Evolutionary conservation across 2,329 filamentous ascomycete species (phyloP).

Genomic region (Fusarium setosum): DNA sequence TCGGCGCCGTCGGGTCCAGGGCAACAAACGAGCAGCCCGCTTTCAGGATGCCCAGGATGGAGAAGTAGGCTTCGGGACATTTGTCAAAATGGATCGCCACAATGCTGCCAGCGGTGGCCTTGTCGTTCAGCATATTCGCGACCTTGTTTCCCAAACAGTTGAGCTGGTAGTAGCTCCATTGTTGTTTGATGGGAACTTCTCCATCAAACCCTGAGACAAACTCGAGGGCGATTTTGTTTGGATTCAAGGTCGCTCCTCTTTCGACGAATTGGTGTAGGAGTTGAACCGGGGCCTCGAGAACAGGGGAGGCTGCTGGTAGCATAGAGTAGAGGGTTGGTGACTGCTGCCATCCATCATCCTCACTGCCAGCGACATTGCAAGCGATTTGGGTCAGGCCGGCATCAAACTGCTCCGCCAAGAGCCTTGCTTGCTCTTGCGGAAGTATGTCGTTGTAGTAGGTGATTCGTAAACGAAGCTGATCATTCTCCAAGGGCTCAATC

Average conservation of each 20-base stretch:
- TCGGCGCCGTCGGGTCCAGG: slow-evolving; percentile 79
- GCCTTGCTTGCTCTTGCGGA: slow-evolving; percentile 72
- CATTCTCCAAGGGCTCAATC: slow-evolving; percentile 66
- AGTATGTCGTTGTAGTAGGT: slow-evolving; percentile 74
- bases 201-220: slow-evolving; percentile 72
- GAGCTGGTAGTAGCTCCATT: slow-evolving; percentile 82
- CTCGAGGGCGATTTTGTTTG: slow-evolving; percentile 76
- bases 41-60: slow-evolving; percentile 85
- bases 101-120: slow-evolving; percentile 67
- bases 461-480: slow-evolving; percentile 69
- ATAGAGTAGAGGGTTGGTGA: slow-evolving; percentile 68
- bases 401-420: slow-evolving; percentile 80
- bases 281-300: slow-evolving; percentile 66
- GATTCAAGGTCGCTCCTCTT: slow-evolving; percentile 62
- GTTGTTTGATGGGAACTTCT: slow-evolving; percentile 56
- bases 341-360: slow-evolving; percentile 51
- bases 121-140: slow-evolving; percentile 69
- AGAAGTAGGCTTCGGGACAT: slow-evolving; percentile 84
- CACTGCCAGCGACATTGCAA: slow-evolving; percentile 54
- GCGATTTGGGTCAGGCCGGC: slow-evolving; percentile 70
- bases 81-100: slow-evolving; percentile 87
- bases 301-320: slow-evolving; percentile 67
- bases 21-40: slow-evolving; percentile 85
- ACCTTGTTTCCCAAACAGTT: slow-evolving; percentile 78
- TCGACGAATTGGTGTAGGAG: slow-evolving; percentile 87